Percentiles rank a stretch among this genome's conserved stretches.
Evolutionary conservation across 352 stramenopile species (phyloP).

Genomic region (Phytopythium mirpurense): DNA sequence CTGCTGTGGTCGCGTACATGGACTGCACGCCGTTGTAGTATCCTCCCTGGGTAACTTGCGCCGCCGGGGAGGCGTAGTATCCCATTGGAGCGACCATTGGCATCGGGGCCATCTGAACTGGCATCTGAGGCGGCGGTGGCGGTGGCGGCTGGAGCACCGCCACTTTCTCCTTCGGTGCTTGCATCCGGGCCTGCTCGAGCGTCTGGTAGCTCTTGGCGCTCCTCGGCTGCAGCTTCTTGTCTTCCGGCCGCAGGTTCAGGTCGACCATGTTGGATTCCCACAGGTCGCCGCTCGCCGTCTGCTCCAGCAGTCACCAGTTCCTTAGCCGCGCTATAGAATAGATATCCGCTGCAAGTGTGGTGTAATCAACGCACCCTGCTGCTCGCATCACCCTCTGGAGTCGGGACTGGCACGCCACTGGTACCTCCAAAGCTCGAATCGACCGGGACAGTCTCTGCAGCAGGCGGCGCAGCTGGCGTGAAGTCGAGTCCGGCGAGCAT

Average conservation of each 20-base stretch:
- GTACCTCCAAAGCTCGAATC: background rate
- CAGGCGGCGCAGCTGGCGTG: conserved; percentile 29
- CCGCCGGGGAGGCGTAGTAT: conserved; percentile 18
- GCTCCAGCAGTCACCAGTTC: conserved; percentile 1
- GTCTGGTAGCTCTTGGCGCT: conserved; percentile 56
- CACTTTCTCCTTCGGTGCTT: conserved; percentile 58
- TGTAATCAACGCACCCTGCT: conserved; percentile 11
- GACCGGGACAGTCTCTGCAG: conserved; percentile 1
- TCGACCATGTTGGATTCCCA: conserved; percentile 76
- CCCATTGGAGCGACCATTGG: conserved; percentile 6
- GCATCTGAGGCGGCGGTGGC: conserved; percentile 15
- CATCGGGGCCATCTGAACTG: conserved; percentile 9
- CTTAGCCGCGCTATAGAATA: too few species aligned
- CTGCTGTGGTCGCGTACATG: conserved; percentile 29
- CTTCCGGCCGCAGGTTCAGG: conserved; percentile 55
- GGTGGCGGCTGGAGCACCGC: conserved; percentile 59
- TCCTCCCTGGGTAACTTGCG: conserved; percentile 7
- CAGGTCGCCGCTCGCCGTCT: conserved; percentile 47
- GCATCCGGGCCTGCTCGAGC: conserved; percentile 60
- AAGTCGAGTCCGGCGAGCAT: conserved; percentile 81
- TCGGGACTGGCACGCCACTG: background rate
- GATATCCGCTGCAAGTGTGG: too few species aligned
- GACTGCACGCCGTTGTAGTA: conserved; percentile 25
- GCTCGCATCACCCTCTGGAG: conserved; percentile 18
- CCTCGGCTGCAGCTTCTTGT: conserved; percentile 44